Conservation (phyloP, 2,329 filamentous ascomycete species). For the Blastomyces silverae region DNA sequence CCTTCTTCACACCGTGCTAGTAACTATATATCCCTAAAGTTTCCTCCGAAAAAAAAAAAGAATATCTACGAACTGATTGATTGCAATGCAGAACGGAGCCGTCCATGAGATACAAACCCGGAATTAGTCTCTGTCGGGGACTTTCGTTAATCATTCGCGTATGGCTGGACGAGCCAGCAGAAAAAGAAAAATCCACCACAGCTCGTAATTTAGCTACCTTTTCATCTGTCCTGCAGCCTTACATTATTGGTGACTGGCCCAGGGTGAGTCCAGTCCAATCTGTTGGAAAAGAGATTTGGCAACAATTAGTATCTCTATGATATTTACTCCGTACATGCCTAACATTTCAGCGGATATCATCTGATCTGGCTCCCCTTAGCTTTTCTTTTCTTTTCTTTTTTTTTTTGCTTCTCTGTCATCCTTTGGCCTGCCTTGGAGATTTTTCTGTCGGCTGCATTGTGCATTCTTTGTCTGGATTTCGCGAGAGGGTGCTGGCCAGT, state of each 20-base stretch:
- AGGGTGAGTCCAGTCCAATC: neutral
- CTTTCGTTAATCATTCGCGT: neutral
- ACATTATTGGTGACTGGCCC: neutral
- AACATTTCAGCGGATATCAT: neutral
- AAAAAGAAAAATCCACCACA: neutral
- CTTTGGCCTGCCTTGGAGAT: neutral
- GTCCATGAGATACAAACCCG: neutral
- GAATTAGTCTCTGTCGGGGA: neutral
- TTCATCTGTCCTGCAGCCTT: neutral
- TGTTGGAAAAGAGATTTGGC: neutral
- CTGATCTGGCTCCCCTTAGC: neutral
- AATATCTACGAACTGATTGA: neutral
- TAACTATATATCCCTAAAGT: neutral
- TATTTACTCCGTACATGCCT: no score
- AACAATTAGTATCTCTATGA: neutral
- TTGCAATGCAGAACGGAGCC: neutral
- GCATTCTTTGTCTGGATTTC: neutral
- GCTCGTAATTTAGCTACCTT: no score
- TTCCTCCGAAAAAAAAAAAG: neutral
- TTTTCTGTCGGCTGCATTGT: neutral
- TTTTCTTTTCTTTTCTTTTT: neutral
- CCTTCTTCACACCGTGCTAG: neutral
- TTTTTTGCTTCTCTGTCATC: neutral
- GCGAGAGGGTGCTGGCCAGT: neutral
- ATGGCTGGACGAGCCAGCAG: neutral